Base-by-base conservation (phyloP, 2,329 filamentous ascomycete genomes). In the Verticillium albo-atrum region DNA sequence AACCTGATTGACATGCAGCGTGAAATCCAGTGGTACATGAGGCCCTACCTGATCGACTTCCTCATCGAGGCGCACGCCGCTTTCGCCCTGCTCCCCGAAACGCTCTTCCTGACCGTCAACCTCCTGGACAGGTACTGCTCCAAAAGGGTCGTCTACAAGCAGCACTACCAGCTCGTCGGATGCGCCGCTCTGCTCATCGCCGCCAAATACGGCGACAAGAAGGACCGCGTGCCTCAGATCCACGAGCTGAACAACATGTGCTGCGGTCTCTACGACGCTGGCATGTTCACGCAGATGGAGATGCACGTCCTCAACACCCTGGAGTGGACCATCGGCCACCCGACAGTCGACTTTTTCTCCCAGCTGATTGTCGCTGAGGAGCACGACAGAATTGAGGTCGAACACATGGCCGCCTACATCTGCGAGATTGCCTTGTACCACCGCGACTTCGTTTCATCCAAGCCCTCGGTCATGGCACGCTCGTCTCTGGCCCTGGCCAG, bases 221-320 rank as follows among this genome's bases (percentile, higher is more conserved):
- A 99, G 81, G 95, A 99, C 72, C 88, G 93, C 56, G 95, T 99
- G n/a, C 95, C 95, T 4, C 95, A 96, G 65, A 96, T 99, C 72
- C 88, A 92, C 72, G 95, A 99, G 74, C 82, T 99, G 65, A 97
- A 97, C 83, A 96, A 94, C 67, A 98, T 99, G 95, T 99, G 95
- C 84, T 98, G 95, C 78, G 93, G 91, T 37, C 84, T 98, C 42
- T 99, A 99, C 77, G 95, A 99, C 70, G 92, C 97, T 55, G 94
- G 97, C 78, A 99, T 99, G 95, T 99, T 99, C 79, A 94, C 93
- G 12, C 95, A 99, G 77, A 99, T 99, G 95, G 95, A 99, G 79
- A 98, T 96, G 93, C 95, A 99, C 75, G 94, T 99, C 37, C 84
- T 99, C 68, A 96, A 97, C 78, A 99, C 95, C 1, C 85, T 99